phyloP scores from a whole-genome alignment of 352 stramenopile genomes.

The Globisporangium okanoganense region DNA sequence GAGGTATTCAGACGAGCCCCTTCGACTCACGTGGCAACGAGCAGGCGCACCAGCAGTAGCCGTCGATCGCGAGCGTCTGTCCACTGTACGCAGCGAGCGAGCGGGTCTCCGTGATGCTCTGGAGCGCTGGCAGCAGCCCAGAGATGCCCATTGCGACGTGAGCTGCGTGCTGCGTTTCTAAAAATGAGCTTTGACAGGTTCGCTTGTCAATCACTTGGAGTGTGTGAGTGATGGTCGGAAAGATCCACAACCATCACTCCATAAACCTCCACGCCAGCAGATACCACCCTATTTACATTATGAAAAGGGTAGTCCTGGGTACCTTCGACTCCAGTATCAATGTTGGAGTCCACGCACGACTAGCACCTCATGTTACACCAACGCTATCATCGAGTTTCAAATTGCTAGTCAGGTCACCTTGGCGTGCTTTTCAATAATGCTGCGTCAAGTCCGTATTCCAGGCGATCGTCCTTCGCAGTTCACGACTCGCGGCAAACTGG shows the following conservation, averaged over 20 bases:
- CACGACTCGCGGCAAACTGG: not conserved
- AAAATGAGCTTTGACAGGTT: not conserved
- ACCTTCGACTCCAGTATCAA: too few relatives aligned
- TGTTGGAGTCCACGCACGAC: too few relatives aligned
- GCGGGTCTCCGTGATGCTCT: conserved; percentile 69
- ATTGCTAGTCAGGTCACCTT: too few relatives aligned
- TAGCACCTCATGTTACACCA: too few relatives aligned
- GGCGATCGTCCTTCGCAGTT: not conserved
- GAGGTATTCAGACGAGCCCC: too few relatives aligned
- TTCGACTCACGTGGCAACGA: too few relatives aligned
- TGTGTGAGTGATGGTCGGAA: not conserved
- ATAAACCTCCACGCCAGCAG: too few relatives aligned
- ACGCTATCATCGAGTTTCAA: too few relatives aligned
- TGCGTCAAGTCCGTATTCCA: not conserved
- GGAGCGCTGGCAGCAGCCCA: conserved; percentile 61
- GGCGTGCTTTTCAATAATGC: too few relatives aligned
- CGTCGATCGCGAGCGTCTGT: conserved; percentile 70
- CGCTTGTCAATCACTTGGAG: not conserved
- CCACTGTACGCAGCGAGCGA: conserved; percentile 48
- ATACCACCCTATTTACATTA: too few relatives aligned
- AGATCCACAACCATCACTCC: not conserved
- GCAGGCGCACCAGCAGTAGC: conserved; percentile 87
- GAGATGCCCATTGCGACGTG: conserved; percentile 46
- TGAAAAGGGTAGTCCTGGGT: too few relatives aligned
- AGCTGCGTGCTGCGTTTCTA: not conserved